These are phyloP conservation scores for Pyrenophora tritici-repentis DNA, from an alignment of 2,329 filamentous ascomycete species.

Conservation along the genomic window DNA sequence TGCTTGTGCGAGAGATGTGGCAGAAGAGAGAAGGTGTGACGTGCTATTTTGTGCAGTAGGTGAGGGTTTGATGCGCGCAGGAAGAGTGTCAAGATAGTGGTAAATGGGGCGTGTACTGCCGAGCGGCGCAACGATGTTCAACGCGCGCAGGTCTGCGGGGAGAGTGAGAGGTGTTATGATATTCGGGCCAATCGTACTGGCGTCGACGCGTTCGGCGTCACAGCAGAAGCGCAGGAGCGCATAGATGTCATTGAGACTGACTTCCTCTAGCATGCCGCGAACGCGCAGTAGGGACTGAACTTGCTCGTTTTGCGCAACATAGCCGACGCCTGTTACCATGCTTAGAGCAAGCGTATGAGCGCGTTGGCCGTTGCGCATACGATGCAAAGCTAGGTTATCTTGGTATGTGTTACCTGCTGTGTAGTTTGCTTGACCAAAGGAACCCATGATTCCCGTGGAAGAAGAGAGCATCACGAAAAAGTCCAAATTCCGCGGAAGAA, in stretches of 20 bases:
- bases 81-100: conserved; percentile 12
- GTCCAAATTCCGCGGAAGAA: conserved; percentile 20
- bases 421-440: conserved; percentile 30
- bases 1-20: conserved; percentile 10
- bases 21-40: conserved; percentile 9
- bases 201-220: conserved; percentile 12
- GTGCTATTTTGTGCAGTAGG: conserved; percentile 11
- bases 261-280: conserved; percentile 17
- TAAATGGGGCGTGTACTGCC: conserved; percentile 21
- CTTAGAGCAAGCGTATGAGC: conserved; percentile 27
- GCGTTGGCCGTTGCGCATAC: conserved; percentile 19
- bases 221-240: conserved; percentile 25
- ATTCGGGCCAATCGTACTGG: conserved; percentile 12
- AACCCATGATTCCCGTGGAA: conserved; percentile 27
- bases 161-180: conserved; percentile 23
- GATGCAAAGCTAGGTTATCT: conserved; percentile 30
- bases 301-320: conserved; percentile 21
- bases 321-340: conserved; percentile 19
- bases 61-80: conserved; percentile 5
- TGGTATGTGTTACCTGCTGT: conserved; percentile 32
- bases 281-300: conserved; percentile 13
- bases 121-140: conserved; percentile 21
- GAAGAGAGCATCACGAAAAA: conserved; percentile 36
- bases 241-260: conserved; percentile 25
- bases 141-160: conserved; percentile 21